These are phyloP conservation scores for Colletotrichum neosansevieriae DNA, from an alignment of 2,329 filamentous ascomycete species.

Conservation along the genomic window DNA sequence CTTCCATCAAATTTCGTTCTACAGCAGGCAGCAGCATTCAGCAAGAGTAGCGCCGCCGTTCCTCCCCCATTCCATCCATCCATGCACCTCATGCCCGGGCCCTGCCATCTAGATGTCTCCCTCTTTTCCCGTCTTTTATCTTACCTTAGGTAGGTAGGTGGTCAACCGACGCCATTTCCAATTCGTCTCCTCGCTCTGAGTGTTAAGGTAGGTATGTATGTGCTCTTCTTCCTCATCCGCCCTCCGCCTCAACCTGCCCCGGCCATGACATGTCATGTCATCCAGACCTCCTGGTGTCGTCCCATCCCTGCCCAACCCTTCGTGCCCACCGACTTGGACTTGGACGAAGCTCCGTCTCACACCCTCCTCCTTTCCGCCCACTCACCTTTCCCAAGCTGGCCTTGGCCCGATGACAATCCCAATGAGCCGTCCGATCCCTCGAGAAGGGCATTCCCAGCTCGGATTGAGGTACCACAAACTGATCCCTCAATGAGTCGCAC, in stretches of 20 bases:
- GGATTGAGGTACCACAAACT: neutral
- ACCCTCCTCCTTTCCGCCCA: neutral
- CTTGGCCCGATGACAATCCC: constrained; percentile 19
- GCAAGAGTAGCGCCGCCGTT: constrained; percentile 7
- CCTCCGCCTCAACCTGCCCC: neutral
- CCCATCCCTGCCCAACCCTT: constrained; percentile 13
- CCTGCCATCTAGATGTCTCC: neutral
- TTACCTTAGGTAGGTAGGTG: too few species aligned
- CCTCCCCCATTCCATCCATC: neutral
- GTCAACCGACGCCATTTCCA: neutral
- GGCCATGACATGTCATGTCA: neutral
- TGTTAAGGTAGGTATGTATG: too few species aligned
- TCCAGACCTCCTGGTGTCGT: constrained; percentile 13
- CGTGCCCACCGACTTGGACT: neutral
- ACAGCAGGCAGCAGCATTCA: constrained; percentile 10
- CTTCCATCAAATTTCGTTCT: neutral
- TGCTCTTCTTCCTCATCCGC: neutral
- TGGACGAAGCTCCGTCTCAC: neutral
- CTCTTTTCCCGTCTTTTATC: constrained; percentile 1
- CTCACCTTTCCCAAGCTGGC: constrained; percentile 22
- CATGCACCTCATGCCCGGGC: too few species aligned
- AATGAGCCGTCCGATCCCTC: constrained; percentile 35
- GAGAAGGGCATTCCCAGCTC: constrained; percentile 4
- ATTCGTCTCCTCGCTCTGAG: neutral
- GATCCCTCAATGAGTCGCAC: constrained; percentile 2